Base-by-base conservation (phyloP, 2,329 filamentous ascomycete genomes). In the Stemphylium vesicarium region DNA sequence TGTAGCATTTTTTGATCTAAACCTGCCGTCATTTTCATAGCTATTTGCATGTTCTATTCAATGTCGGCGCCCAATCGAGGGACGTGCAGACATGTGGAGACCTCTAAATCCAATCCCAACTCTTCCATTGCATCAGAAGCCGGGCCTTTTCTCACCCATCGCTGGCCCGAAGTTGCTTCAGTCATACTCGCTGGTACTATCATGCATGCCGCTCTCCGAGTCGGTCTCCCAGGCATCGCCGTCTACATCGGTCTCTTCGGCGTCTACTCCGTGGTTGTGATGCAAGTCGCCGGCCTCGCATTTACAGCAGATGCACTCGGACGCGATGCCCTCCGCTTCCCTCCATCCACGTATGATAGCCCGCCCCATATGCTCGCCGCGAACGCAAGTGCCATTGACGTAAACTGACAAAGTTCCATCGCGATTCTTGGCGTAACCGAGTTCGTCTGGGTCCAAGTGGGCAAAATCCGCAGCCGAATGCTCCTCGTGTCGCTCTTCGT, bases 401-500 rank as follows among this genome's bases (percentile, higher is more conserved):
- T 56, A 51, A 7, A 48, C 46, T 22, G 51, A 48, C 9, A 51
- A 15, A 18, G 46, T 43, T n/a, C 16, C 16, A 18, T 55, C 46
- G 13, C 32, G 46, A 20, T 55, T 57, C 22, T 43, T 26, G 9
- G 46, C 51, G n/a, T 43, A 50, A 12, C 37, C 37, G 22, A 36
- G 18, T 4, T 41, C 33, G 37, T 42, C 37, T 4, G 15, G 33
- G 5, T 42, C 35, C 9, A 36, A 3, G 35, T 39, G n/a, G 6
- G 13, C 29, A 11, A 50, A 54, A 32, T 54, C 50, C 6, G 40
- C 49, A 37, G 48, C 38, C n/a, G 51, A 41, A 48, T 51, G 44
- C 16, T 54, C 50, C 4, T 56, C 53, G 5, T 36, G 10, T 11
- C 45, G 20, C 12, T 44, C 35, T 9, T 35, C 24, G 7, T 49